A percentile compares a stretch with the other conserved stretches of the same genome.
phyloP scores from a whole-genome alignment of 768 basidiomycete species.

The Leccinum boreale region DNA sequence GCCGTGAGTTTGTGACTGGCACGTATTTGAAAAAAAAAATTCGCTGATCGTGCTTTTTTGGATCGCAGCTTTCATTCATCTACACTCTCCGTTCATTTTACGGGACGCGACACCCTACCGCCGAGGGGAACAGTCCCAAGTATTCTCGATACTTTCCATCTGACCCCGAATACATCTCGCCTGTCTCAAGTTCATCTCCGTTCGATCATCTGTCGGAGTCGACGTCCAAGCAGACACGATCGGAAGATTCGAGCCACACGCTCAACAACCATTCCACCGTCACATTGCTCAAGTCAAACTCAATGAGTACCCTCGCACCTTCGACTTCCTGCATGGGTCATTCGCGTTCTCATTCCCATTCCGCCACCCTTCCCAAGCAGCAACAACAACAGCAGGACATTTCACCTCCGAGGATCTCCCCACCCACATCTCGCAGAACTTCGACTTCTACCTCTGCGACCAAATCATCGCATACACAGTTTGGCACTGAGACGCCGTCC shows the following conservation, averaged over 20 bases:
- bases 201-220: slow-evolving; percentile 11
- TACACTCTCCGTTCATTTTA: slow-evolving; percentile 17
- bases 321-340: slow-evolving; percentile 25
- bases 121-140: slow-evolving; percentile 1
- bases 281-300: slow-evolving; percentile 26
- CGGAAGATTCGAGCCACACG: slow-evolving; percentile 18
- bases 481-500: slow-evolving; percentile 4
- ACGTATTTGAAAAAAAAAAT: neutral
- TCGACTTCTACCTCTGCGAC: slow-evolving; percentile 6
- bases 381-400: neutral
- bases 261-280: slow-evolving; percentile 16
- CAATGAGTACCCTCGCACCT: slow-evolving; percentile 26
- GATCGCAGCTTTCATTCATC: slow-evolving; percentile 22
- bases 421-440: slow-evolving; percentile 16
- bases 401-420: slow-evolving; percentile 13
- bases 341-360: slow-evolving; percentile 16
- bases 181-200: slow-evolving; percentile 13
- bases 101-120: slow-evolving; percentile 16
- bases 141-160: slow-evolving; percentile 19
- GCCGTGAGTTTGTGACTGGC: slow-evolving; percentile 43
- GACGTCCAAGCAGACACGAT: slow-evolving; percentile 11
- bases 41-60: slow-evolving; percentile 3
- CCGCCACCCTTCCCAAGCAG: slow-evolving; percentile 5
- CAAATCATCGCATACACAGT: neutral
- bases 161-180: slow-evolving; percentile 20